Conservation (phyloP, 2,329 filamentous ascomycete species). For the Arthroderma sp. region DNA sequence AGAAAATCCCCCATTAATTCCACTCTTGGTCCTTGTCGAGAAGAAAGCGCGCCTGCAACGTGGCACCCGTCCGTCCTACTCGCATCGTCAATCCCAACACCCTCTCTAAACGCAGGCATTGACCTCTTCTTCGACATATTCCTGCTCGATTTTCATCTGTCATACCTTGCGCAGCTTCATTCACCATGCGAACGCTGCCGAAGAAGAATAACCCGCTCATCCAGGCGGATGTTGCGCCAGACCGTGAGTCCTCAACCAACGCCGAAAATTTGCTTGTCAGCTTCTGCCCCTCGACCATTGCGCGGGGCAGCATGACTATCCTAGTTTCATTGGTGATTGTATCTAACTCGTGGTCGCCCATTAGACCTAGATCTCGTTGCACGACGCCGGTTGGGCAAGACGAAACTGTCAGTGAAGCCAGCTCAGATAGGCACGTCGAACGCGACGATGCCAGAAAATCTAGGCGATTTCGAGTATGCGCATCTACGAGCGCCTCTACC, state of each 20-base stretch:
- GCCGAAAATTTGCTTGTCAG: too few relatives aligned
- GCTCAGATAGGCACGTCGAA: constrained; percentile 56
- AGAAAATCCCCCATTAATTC: too few relatives aligned
- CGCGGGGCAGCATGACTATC: too few relatives aligned
- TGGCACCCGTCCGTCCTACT: constrained; percentile 22
- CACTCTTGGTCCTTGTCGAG: too few relatives aligned
- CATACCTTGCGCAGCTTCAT: constrained; percentile 3
- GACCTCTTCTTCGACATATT: too few relatives aligned
- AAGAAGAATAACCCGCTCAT: constrained; percentile 35
- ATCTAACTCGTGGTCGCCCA: background rate
- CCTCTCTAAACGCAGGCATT: constrained; percentile 1
- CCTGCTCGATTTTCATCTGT: background rate
- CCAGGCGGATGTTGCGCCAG: constrained; percentile 28
- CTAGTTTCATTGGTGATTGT: background rate
- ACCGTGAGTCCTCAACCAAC: constrained; percentile 26
- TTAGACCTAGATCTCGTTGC: constrained; percentile 61
- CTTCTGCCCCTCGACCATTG: too few relatives aligned
- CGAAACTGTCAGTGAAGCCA: constrained; percentile 73
- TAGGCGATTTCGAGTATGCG: constrained; percentile 88
- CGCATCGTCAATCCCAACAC: constrained; percentile 1
- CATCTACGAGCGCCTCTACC: constrained; percentile 86
- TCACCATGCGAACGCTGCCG: constrained; percentile 33
- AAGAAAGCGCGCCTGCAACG: constrained; percentile 31
- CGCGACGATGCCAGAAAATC: constrained; percentile 57
- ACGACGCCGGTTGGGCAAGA: constrained; percentile 82